Percentiles rank a stretch among this genome's conserved stretches.
phyloP scores from a whole-genome alignment of 1,139 yeast genomes.

The Hyphopichia wangnamkhiaoensis region DNA sequence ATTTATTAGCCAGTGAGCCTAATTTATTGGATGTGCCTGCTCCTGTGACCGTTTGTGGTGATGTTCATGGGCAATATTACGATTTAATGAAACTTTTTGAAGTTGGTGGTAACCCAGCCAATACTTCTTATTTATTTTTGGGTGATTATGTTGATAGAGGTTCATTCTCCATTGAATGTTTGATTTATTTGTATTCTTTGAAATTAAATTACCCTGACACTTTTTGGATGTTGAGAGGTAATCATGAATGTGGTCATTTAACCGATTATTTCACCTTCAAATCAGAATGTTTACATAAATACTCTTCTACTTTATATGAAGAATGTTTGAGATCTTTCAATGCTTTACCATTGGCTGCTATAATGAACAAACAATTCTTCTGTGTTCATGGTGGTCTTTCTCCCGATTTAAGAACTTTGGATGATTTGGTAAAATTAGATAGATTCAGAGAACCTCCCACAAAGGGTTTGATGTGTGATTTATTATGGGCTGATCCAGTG shows the following conservation, averaged over 20 bases:
- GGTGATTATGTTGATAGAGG: constrained; percentile 99
- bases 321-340: constrained; percentile 80
- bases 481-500: constrained; percentile 94
- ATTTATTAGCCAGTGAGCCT: constrained; percentile 69
- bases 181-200: constrained; percentile 75
- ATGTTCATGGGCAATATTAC: constrained; percentile 91
- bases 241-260: constrained; percentile 92
- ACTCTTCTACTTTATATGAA: constrained; percentile 66
- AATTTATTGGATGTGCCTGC: constrained; percentile 82
- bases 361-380: constrained; percentile 91
- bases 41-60: constrained; percentile 96
- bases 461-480: constrained; percentile 90
- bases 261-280: constrained; percentile 94
- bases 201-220: constrained; percentile 77
- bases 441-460: constrained; percentile 94
- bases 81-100: constrained; percentile 91
- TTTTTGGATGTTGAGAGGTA: constrained; percentile 86
- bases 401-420: constrained; percentile 73
- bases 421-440: constrained; percentile 69
- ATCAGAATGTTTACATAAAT: constrained; percentile 87
- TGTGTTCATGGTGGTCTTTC: constrained; percentile 98
- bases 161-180: constrained; percentile 85
- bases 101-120: constrained; percentile 87
- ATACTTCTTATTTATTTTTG: constrained; percentile 75
- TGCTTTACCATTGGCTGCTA: constrained; percentile 87